phyloP scores from a whole-genome alignment of 768 basidiomycete genomes.

The Scleroderma bovista region DNA sequence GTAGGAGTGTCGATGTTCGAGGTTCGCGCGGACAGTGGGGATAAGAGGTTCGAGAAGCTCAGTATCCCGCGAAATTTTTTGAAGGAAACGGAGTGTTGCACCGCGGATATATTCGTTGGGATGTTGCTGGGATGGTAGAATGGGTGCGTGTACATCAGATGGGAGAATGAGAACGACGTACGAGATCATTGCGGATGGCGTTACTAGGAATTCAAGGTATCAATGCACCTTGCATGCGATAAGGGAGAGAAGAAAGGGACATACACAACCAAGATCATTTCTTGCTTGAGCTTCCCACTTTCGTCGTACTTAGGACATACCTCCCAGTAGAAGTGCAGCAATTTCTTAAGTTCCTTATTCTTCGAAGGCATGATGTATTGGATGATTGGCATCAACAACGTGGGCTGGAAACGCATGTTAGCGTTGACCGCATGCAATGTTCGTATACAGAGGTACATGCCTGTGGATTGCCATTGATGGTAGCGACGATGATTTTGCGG shows the following conservation, averaged over 20 bases:
- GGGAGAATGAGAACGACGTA: conserved; percentile 33
- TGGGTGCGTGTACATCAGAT: not conserved
- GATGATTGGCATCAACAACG: conserved; percentile 95
- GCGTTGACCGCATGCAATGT: not conserved
- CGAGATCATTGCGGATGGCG: conserved; percentile 95
- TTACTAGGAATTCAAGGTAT: conserved; percentile 48
- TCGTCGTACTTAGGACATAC: conserved; percentile 98
- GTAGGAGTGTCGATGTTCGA: conserved; percentile 96
- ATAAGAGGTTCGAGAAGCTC: conserved; percentile 95
- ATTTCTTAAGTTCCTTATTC: conserved; percentile 96
- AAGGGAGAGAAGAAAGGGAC: conserved; percentile 27
- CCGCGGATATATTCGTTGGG: conserved; percentile 99
- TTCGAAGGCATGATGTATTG: conserved; percentile 95
- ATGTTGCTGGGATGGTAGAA: conserved; percentile 68
- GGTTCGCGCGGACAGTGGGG: conserved; percentile 87
- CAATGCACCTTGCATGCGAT: conserved; percentile 6
- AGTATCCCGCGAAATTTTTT: conserved; percentile 89
- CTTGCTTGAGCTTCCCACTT: conserved; percentile 95
- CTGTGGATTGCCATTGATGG: conserved; percentile 92
- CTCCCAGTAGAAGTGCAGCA: conserved; percentile 95
- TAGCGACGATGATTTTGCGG: conserved; percentile 88
- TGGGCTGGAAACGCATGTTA: conserved; percentile 48
- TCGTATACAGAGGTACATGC: conserved; percentile 37
- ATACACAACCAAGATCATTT: conserved; percentile 98
- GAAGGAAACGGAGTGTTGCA: conserved; percentile 92